Conservation (phyloP, 2,329 filamentous ascomycete genomes). For the Colletotrichum siamense region DNA sequence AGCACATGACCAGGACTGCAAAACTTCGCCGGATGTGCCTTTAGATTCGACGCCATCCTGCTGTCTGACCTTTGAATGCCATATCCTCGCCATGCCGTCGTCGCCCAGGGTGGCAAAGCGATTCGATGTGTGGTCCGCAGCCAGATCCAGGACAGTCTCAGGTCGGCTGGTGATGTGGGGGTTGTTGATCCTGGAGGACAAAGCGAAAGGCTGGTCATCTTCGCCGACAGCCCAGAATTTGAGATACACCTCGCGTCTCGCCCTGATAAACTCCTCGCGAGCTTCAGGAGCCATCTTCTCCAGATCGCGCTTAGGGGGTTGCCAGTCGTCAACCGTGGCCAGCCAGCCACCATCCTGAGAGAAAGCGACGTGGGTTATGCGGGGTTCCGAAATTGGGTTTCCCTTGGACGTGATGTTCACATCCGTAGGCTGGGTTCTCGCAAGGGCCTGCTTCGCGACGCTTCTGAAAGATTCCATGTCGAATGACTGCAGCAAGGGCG, state of each 20-base stretch:
- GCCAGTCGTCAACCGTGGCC: slow-evolving; percentile 91
- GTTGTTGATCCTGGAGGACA: slow-evolving; percentile 83
- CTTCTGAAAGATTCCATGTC: slow-evolving; percentile 82
- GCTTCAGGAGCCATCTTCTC: slow-evolving; percentile 44
- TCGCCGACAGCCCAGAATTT: slow-evolving; percentile 86
- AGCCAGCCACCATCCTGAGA: slow-evolving; percentile 88
- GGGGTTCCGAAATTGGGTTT: slow-evolving; percentile 76
- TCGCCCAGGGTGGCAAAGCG: slow-evolving; percentile 87
- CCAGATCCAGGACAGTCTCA: slow-evolving; percentile 73
- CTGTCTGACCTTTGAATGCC: slow-evolving; percentile 76
- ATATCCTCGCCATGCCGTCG: slow-evolving; percentile 79
- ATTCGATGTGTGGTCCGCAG: slow-evolving; percentile 69
- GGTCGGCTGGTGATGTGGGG: slow-evolving; percentile 71
- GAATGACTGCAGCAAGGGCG: slow-evolving; percentile 78
- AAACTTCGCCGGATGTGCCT: slow-evolving; percentile 59
- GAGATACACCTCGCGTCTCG: slow-evolving; percentile 75
- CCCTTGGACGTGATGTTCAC: slow-evolving; percentile 77
- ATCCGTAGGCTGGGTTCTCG: slow-evolving; percentile 86
- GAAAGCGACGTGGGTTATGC: slow-evolving; percentile 76
- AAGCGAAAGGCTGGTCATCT: slow-evolving; percentile 65
- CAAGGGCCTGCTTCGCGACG: slow-evolving; percentile 84
- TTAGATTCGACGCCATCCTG: slow-evolving; percentile 71
- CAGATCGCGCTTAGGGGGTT: slow-evolving; percentile 73
- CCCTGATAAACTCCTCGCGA: slow-evolving; percentile 51
- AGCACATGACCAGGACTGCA: slow-evolving; percentile 78